Conservation (phyloP, 164 flowering plant species). For the Cinnamomum micranthum region DNA sequence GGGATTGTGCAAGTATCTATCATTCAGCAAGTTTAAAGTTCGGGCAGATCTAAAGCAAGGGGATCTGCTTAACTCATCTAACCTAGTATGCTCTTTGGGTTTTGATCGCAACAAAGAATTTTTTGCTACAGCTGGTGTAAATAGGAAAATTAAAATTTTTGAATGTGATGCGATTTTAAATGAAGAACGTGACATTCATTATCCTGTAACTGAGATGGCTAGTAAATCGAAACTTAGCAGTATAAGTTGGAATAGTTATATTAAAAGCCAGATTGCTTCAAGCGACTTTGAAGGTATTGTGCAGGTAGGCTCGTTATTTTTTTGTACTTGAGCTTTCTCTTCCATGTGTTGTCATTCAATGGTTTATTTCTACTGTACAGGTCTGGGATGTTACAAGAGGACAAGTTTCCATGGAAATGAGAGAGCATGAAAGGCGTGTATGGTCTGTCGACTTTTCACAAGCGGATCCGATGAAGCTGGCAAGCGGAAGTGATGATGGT, state of each 20-base stretch:
- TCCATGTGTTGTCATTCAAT: background rate
- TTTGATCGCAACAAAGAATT: conserved; percentile 95
- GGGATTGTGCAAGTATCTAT: conserved; percentile 83
- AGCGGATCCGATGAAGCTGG: conserved; percentile 88
- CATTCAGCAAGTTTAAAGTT: conserved; percentile 73
- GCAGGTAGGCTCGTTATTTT: conserved; percentile 53
- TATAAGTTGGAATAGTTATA: conserved; percentile 91
- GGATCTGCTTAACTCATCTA: conserved; percentile 77
- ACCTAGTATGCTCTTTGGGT: conserved; percentile 82
- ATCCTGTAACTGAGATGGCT: conserved; percentile 96
- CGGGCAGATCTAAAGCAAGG: conserved; percentile 93
- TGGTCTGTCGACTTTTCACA: conserved; percentile 94
- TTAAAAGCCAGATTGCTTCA: conserved; percentile 96
- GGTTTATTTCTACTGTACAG: conserved; percentile 28
- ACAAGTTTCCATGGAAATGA: conserved; percentile 70
- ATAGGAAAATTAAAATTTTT: conserved; percentile 92
- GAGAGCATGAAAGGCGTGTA: conserved; percentile 90
- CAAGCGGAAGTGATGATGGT: conserved; percentile 97
- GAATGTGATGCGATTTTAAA: conserved; percentile 68
- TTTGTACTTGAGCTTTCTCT: background rate
- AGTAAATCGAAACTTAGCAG: conserved; percentile 84
- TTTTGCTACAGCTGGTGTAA: conserved; percentile 97
- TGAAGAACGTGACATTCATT: conserved; percentile 84
- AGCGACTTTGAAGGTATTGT: conserved; percentile 97
- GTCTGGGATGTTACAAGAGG: conserved; percentile 93